Percentiles rank a stretch among this genome's conserved stretches.
Conservation (phyloP, 306 rosid genomes). For the Psophocarpus tetragonolobus region DNA sequence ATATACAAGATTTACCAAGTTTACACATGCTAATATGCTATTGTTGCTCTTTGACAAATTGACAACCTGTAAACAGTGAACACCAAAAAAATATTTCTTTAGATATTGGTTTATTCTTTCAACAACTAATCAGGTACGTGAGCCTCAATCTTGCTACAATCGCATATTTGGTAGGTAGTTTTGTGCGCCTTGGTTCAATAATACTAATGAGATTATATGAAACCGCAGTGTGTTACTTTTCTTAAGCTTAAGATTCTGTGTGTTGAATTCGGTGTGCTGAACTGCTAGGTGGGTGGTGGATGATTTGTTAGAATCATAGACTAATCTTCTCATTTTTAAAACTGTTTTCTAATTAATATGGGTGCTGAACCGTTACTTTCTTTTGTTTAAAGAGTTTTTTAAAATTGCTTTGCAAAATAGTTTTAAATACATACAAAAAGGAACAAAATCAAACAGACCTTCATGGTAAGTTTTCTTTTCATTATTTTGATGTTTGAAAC, state of each 20-base stretch:
- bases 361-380: not conserved
- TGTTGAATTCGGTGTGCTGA: not conserved
- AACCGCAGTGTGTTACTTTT: not conserved
- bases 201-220: not conserved
- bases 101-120: conserved; percentile 24
- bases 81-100: not conserved
- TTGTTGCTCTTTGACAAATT: conserved; percentile 22
- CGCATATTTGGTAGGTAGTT: not conserved
- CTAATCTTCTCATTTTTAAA: not conserved
- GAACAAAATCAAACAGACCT: not conserved
- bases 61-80: conserved; percentile 26
- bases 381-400: too few species aligned
- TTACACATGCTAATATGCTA: not conserved
- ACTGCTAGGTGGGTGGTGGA: not conserved
- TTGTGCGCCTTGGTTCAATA: not conserved
- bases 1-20: conserved; percentile 12
- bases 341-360: not conserved
- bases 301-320: not conserved
- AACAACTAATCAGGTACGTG: not conserved
- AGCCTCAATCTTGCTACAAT: not conserved
- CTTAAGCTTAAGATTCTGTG: not conserved
- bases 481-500: not conserved
- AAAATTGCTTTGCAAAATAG: too few species aligned
- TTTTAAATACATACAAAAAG: too few species aligned
- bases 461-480: not conserved